A percentile compares a stretch with the other conserved stretches of the same genome.
Conservation (phyloP, 2,329 filamentous ascomycete genomes). For the Arthrinium puccinioides region DNA sequence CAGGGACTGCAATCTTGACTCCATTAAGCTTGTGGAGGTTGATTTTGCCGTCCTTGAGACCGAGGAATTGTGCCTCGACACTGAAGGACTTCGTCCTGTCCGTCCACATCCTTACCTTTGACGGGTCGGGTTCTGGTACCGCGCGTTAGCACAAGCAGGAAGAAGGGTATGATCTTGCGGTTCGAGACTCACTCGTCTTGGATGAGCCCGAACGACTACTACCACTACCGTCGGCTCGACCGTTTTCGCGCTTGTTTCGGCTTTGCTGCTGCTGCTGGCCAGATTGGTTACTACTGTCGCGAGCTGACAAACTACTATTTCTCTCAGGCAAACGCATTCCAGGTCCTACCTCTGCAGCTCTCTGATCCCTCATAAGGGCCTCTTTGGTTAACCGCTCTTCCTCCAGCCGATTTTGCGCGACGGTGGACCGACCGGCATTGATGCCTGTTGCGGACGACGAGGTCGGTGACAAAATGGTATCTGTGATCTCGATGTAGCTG, state of each 20-base stretch:
- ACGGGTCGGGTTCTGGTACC: conserved; percentile 65
- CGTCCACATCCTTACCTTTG: conserved; percentile 86
- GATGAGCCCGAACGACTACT: conserved; percentile 40
- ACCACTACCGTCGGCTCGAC: conserved; percentile 43
- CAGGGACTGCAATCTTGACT: conserved; percentile 94
- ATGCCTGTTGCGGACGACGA: conserved; percentile 44
- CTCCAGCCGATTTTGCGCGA: conserved; percentile 72
- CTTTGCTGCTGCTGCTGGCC: too few relatives aligned
- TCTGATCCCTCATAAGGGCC: conserved; percentile 62
- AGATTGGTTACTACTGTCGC: conserved; percentile 59
- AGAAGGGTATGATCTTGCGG: not conserved
- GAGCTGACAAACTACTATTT: conserved; percentile 67
- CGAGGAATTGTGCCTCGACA: conserved; percentile 93
- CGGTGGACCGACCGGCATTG: conserved; percentile 49
- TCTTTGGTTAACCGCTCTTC: conserved; percentile 80
- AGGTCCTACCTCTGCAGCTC: conserved; percentile 67
- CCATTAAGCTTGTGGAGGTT: conserved; percentile 97
- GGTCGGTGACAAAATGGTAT: conserved; percentile 48
- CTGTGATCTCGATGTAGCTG: conserved; percentile 88
- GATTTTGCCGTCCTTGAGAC: conserved; percentile 90
- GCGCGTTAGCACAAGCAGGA: not conserved
- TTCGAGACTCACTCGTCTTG: conserved; percentile 62
- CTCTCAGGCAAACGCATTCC: conserved; percentile 69
- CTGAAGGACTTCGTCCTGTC: conserved; percentile 94
- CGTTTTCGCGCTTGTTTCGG: conserved; percentile 64